Evolutionary conservation across 805 yeast genomes (phyloP), one percentile per base, ranked within the genome.

Genomic region (Candida jianshihensis): DNA sequence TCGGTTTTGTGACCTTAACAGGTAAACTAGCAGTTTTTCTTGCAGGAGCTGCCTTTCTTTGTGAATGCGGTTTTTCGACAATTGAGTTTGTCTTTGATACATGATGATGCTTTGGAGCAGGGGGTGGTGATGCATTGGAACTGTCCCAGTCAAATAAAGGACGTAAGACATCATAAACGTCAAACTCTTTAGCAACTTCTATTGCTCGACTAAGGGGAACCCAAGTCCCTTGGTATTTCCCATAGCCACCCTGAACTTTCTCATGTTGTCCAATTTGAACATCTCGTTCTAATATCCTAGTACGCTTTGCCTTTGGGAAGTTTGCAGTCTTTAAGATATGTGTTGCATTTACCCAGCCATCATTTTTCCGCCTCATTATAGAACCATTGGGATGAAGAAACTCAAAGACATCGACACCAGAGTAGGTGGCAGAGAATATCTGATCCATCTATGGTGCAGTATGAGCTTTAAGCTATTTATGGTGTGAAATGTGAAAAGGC

Each of bases 201-300:
- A 66, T 60, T 1, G 96, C 97, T 34, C 84, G 75, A 6, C 70
- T 76, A 43, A 85, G 60, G 0, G 97, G 97, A 8, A 89, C 89
- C 96, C 96, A 89, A 3, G 97, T 89, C 14, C 96, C 97, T 59
- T 90, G 97, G 59, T 88, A 90, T 54, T 89, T 81, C 36, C 97
- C 97, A 56, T 88, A 89, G 3, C 97, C 97, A 43, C 97, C 97
- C 59, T 89, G 97, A 17, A 89, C 87, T 57, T 90, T 90, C 52
- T 89, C 96, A 57, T 89, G 97, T 15, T 68, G 61, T 5, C 95
- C 95, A 29, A 72, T 73, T 54, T 90, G 96, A n/a, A 90, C 95
- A 44, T 89, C 96, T 51, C 82, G 78, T 56, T 89, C 97, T 48
- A 89, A 70, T 43, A 89, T 87, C 49, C 95, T 80, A 15, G 97